Evolutionary conservation across 306 rosid genomes (phyloP).

Genomic region (Canavalia gladiata): DNA sequence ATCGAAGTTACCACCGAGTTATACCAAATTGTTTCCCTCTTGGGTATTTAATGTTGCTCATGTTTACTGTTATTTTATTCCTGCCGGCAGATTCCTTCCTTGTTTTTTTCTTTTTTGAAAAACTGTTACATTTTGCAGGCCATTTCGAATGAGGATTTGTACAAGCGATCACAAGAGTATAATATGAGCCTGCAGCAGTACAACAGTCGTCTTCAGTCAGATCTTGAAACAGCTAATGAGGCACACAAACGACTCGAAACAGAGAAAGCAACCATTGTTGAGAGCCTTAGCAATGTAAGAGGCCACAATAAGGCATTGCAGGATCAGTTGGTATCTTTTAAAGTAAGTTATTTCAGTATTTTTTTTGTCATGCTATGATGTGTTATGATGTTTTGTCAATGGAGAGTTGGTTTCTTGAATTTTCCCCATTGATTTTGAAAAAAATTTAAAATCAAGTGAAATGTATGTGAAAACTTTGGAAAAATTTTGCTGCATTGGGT

Average conservation of each 20-base stretch:
- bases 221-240: slow-evolving; percentile 70
- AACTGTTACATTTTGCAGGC: slow-evolving; percentile 58
- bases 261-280: slow-evolving; percentile 85
- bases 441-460: slow-evolving; percentile 27
- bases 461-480: not conserved
- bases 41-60: not conserved
- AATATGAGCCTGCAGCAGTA: slow-evolving; percentile 88
- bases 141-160: slow-evolving; percentile 72
- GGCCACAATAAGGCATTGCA: slow-evolving; percentile 84
- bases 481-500: not conserved
- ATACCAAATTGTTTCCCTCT: not conserved
- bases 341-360: slow-evolving; percentile 56
- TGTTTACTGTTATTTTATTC: slow-evolving; percentile 27
- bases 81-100: not conserved
- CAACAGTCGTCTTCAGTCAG: slow-evolving; percentile 81
- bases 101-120: not conserved
- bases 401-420: slow-evolving; percentile 4
- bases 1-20: not conserved
- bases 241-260: slow-evolving; percentile 76
- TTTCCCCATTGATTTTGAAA: not conserved
- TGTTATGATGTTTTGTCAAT: not conserved
- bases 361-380: not conserved
- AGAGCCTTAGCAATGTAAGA: slow-evolving; percentile 76
- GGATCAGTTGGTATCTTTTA: slow-evolving; percentile 72
- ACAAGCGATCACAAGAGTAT: slow-evolving; percentile 84